These are phyloP conservation scores for Plasmodium gonderi DNA, from an alignment of 169 alveolate genomes.

Conservation along the genomic window DNA sequence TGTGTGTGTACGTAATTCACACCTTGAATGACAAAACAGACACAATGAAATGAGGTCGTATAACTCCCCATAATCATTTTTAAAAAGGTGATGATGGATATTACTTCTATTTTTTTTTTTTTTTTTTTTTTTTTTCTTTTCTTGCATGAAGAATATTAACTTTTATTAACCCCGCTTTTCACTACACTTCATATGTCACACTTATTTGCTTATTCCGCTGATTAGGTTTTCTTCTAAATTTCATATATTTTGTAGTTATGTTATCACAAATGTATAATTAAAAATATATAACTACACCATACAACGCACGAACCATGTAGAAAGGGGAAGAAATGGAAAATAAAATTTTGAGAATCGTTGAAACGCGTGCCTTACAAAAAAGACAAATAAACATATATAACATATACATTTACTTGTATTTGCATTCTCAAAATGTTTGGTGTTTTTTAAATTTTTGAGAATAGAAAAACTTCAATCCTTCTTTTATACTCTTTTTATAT, in stretches of 20 bases:
- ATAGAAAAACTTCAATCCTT: too few relatives aligned
- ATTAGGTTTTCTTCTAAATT: neutral
- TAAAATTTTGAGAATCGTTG: neutral
- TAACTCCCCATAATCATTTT: too few relatives aligned
- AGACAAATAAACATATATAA: too few relatives aligned
- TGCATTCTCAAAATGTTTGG: too few relatives aligned
- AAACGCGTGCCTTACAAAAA: too few relatives aligned
- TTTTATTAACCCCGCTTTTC: neutral
- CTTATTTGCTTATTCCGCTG: neutral
- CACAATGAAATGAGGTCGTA: too few relatives aligned
- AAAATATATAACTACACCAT: neutral
- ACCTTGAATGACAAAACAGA: too few relatives aligned
- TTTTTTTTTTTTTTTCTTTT: neutral
- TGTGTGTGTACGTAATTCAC: too few relatives aligned
- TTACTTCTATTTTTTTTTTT: neutral
- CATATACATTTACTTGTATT: too few relatives aligned
- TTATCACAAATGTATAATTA: neutral
- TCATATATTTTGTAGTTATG: neutral
- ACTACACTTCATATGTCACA: neutral
- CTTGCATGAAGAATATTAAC: neutral
- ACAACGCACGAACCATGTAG: neutral
- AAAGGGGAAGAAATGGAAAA: neutral
- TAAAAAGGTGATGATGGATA: neutral
- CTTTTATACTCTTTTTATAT: too few relatives aligned
- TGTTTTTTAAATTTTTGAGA: too few relatives aligned